Evolutionary conservation across 208 protist species (phyloP), one percentile per base, ranked within the genome.

Genomic region (Phytomonas sp.): DNA sequence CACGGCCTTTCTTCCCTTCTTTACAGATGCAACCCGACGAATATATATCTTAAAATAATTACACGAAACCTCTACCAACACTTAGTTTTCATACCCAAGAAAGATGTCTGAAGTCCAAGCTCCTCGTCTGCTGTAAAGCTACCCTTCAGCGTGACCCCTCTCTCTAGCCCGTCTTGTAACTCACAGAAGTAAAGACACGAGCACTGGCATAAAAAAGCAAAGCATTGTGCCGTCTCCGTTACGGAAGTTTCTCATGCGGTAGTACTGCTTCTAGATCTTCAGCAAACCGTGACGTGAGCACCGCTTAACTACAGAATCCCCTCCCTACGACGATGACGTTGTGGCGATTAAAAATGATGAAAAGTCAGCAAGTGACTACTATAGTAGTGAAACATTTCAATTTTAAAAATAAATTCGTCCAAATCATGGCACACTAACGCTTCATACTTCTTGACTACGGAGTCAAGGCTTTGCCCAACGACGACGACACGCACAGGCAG

Each of bases 381-480:
- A 91, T 77, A 63, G 89, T 84, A 43, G 85, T 95, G 79, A 79
- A 82, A 65, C 75, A 78, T 62, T 59, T 68, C 76, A 13, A 90
- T 74, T 64, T 74, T 74, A 29, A 66, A 67, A 67, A 84, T 84
- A 71, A 84, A 73, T 51, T 69, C 53, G 60, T 84, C 75, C 26
- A 99, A 79, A 4, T 88, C 93, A 28, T 81, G 31, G 78, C 98
- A 96, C 72, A 99, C 93, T 6, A 97, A 67, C 30, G 67, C 72
- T 70, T 98, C 96, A 20, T 89, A 87, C 67, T 88, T 83, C 7
- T 75, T 23, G 66, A 94, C 91, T 31, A 94, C 9, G 75, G 66
- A 13, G 85, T 88, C 20, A 96, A 98, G 0, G 96, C 92, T 80
- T 99, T 97, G 75, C 99, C 97, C 29, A 99, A 77, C 30, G 99